Base-by-base conservation (phyloP, 139 green algal species). In the Tetradesmus obliquus region DNA sequence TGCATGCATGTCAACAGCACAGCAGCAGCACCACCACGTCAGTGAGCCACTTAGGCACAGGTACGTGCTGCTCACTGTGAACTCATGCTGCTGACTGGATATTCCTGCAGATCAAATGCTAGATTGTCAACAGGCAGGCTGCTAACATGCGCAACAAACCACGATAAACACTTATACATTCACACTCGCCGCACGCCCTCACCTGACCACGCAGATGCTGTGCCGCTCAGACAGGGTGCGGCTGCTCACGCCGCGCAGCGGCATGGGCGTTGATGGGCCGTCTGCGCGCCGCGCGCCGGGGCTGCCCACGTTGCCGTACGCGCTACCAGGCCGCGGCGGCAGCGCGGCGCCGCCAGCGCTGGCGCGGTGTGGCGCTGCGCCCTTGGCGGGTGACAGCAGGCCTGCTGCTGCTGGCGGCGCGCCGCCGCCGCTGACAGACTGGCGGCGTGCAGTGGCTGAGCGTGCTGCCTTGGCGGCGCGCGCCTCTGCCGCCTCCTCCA, bases 171-270 rank as follows among this genome's bases (percentile, higher is more conserved):
- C 32, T 45, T 45, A 45, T 45, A 15, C 15, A 19, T 71, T 10
- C 60, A 71, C 60, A 71, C 60, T 71, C 60, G 8, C 60, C 19
- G 9, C 60, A 15, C 9, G 2, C 10, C 60, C 58, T 20, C 60
- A 90, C 86, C 86, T 90, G 69, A 90, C 69, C 3, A 90, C 86
- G 32, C 86, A 90, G 86, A 90, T 82, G 69, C 69, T 83, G 69
- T 90, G 86, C 8, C 86, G 45, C 51, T 82, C 86, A 2, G 22
- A 32, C 86, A 90, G 24, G 10, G 15, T 58, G n/a, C 54, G 58
- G 86, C 17, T 80, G 58, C 58, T 88, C 10, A 88, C 84, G n/a
- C n/a, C 51, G 4, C 86, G 74, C 22, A 90, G 86, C 20, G 86
- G 66, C 5, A 54, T 69, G 6, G 86, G 86, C 12, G 69, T 90